phyloP scores from a whole-genome alignment of 805 yeast genomes.

The Teunomyces pallodes region DNA sequence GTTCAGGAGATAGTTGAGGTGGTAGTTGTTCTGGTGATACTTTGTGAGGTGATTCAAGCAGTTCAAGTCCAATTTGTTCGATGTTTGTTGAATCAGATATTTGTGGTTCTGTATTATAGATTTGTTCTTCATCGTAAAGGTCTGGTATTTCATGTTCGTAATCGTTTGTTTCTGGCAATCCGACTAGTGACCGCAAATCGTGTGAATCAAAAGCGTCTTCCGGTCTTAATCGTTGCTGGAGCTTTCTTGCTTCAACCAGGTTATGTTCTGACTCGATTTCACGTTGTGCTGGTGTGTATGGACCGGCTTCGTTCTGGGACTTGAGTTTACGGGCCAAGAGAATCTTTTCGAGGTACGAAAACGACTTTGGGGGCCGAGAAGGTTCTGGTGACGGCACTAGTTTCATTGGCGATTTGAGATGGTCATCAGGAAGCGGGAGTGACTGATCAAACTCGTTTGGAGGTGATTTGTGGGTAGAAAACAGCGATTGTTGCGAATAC shows the following conservation, averaged over 20 bases:
- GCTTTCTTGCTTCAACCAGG: background rate
- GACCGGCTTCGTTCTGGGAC: background rate
- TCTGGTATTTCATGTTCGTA: no score
- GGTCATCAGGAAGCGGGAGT: slow-evolving; percentile 1
- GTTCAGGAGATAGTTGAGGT: no score
- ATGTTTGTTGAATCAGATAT: no score
- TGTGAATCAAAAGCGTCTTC: background rate
- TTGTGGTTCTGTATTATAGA: no score
- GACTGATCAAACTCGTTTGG: slow-evolving; percentile 5
- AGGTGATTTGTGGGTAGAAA: background rate
- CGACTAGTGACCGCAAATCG: background rate
- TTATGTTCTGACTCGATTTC: background rate
- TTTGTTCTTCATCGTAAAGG: no score
- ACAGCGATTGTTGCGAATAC: background rate
- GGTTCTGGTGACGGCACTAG: background rate
- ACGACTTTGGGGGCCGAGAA: slow-evolving; percentile 6
- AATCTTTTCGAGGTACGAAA: slow-evolving; percentile 13
- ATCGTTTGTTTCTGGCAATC: no score
- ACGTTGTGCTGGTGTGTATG: background rate
- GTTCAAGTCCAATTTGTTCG: background rate
- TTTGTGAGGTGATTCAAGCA: background rate
- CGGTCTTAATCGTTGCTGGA: background rate
- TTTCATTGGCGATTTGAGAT: background rate
- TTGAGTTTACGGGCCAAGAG: slow-evolving; percentile 3
- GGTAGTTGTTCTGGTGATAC: background rate